These are phyloP conservation scores for Zymoseptoria passerinii DNA, from an alignment of 2,329 filamentous ascomycete species.

Conservation along the genomic window DNA sequence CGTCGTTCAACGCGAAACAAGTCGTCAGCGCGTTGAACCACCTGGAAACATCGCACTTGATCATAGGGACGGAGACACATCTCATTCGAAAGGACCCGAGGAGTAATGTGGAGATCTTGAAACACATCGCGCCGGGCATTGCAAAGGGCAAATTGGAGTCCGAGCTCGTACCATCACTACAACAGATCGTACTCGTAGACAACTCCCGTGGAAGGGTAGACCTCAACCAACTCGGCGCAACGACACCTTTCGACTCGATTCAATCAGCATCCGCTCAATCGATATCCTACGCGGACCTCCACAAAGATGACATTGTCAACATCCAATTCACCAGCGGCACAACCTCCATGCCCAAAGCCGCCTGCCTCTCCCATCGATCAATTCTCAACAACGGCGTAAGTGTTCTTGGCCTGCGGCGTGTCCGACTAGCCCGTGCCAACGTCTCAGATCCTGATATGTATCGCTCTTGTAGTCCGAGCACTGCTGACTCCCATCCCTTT, in stretches of 20 bases:
- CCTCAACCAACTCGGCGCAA: slow-evolving; percentile 33
- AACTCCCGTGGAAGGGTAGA: slow-evolving; percentile 57
- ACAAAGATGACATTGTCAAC: slow-evolving; percentile 68
- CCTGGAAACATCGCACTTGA: slow-evolving; percentile 61
- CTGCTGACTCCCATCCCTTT: no score
- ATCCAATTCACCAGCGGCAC: slow-evolving; percentile 98
- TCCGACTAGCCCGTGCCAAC: no score
- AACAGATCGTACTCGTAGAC: slow-evolving; percentile 66
- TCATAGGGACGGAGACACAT: slow-evolving; percentile 84
- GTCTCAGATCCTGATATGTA: no score
- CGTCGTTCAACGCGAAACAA: slow-evolving; percentile 73
- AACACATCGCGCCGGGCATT: slow-evolving; percentile 31
- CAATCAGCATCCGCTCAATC: slow-evolving; percentile 28
- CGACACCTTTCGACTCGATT: slow-evolving; percentile 40
- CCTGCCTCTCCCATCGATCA: slow-evolving; percentile 74
- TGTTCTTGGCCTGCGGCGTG: no score
- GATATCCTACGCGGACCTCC: slow-evolving; percentile 43
- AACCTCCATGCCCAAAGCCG: slow-evolving; percentile 77
- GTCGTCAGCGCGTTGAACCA: slow-evolving; percentile 70
- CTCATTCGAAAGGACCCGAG: slow-evolving; percentile 57
- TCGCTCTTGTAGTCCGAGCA: no score
- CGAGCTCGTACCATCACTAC: slow-evolving; percentile 58
- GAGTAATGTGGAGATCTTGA: slow-evolving; percentile 51
- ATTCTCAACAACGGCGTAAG: slow-evolving; percentile 93
- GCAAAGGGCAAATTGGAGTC: slow-evolving; percentile 39